These are phyloP conservation scores for Akanthomyces lecanii DNA, from an alignment of 2,329 filamentous ascomycete species.

Conservation along the genomic window DNA sequence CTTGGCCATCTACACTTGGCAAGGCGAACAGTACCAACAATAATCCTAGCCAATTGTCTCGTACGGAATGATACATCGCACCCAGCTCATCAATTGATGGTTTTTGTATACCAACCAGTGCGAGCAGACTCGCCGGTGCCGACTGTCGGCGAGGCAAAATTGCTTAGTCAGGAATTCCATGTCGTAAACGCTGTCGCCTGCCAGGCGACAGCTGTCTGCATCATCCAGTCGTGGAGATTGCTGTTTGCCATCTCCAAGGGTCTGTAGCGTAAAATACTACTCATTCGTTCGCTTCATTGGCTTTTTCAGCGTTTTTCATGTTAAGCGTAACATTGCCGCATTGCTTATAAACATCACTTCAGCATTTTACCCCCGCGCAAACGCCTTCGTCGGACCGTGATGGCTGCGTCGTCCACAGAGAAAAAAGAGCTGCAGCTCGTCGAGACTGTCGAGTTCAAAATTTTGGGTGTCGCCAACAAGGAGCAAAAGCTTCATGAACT, in stretches of 20 bases:
- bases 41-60: no score
- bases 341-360: not conserved
- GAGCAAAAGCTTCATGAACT: constrained; percentile 78
- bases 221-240: not conserved
- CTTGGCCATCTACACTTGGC: no score
- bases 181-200: constrained; percentile 16
- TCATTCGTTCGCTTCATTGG: not conserved
- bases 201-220: constrained; percentile 12
- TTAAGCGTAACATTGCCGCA: not conserved
- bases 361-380: not conserved
- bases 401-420: constrained; percentile 44
- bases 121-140: not conserved
- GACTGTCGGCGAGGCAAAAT: not conserved
- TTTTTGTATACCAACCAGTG: no score
- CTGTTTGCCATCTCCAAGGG: not conserved
- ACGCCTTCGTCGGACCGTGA: constrained; percentile 21
- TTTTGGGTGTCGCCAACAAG: constrained; percentile 72
- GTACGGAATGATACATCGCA: no score
- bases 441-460: constrained; percentile 79
- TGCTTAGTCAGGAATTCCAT: constrained; percentile 13
- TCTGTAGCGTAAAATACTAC: constrained; percentile 4
- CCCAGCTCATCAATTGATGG: not conserved
- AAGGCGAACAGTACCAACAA: no score
- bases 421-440: constrained; percentile 76
- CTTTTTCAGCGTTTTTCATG: not conserved